Conservation (phyloP, 1,284 basidiomycete genomes). For the Melampsora larici-populina region DNA sequence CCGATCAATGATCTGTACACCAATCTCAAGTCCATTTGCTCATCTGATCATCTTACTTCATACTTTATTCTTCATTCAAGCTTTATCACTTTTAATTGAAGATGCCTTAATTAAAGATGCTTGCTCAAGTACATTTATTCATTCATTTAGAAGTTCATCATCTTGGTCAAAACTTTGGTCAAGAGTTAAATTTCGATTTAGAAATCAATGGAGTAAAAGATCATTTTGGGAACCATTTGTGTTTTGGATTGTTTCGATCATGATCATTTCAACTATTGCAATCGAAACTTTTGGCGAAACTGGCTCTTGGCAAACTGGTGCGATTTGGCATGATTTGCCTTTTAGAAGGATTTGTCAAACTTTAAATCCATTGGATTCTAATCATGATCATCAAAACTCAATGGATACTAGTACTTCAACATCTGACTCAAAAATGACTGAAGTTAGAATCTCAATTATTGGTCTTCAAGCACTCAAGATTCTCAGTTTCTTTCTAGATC, state of each 20-base stretch:
- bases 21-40: constrained; percentile 29
- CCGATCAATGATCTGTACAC: constrained; percentile 14
- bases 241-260: constrained; percentile 14
- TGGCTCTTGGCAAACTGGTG: background rate
- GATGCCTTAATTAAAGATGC: constrained; percentile 42
- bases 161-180: constrained; percentile 39
- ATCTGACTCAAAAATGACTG: background rate
- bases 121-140: background rate
- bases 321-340: constrained; percentile 34
- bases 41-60: constrained; percentile 40
- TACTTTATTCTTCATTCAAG: constrained; percentile 27
- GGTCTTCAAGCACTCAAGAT: constrained; percentile 3
- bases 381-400: background rate
- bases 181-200: constrained; percentile 20
- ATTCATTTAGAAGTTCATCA: constrained; percentile 6
- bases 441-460: constrained; percentile 20
- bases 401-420: background rate
- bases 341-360: constrained; percentile 12
- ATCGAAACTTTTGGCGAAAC: constrained; percentile 14
- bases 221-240: constrained; percentile 32
- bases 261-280: background rate
- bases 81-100: constrained; percentile 32
- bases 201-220: constrained; percentile 34
- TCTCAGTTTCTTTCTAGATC: constrained; percentile 15
- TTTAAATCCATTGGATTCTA: background rate